These are phyloP conservation scores for Amanita subjunquillea DNA, from an alignment of 768 basidiomycete species.

Conservation along the genomic window DNA sequence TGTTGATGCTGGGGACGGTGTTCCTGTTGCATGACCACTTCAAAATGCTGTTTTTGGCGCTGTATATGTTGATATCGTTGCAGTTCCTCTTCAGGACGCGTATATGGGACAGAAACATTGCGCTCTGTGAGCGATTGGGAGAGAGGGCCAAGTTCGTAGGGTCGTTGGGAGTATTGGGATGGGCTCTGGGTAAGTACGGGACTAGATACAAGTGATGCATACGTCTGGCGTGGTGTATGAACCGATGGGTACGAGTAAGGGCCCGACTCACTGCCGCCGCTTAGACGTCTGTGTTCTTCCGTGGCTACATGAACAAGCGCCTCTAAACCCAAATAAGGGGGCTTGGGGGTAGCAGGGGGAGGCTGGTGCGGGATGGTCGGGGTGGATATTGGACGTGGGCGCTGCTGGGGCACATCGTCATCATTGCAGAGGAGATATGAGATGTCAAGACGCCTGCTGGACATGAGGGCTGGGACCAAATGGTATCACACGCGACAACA, in stretches of 20 bases:
- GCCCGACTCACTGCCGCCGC: constrained; percentile 14
- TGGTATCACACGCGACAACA: constrained; percentile 6
- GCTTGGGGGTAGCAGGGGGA: constrained; percentile 11
- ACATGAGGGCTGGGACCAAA: constrained; percentile 12
- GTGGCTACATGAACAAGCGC: constrained; percentile 66
- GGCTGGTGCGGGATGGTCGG: constrained; percentile 13
- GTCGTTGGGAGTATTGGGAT: neutral
- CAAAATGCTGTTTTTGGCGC: constrained; percentile 8
- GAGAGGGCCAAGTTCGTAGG: neutral
- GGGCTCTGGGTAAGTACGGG: constrained; percentile 2
- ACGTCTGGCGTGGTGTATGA: neutral
- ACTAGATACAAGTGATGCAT: neutral
- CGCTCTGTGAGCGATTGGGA: constrained; percentile 6
- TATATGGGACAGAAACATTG: constrained; percentile 11
- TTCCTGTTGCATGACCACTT: constrained; percentile 3
- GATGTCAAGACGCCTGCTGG: constrained; percentile 50
- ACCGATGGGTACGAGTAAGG: neutral
- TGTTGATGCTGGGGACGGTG: neutral
- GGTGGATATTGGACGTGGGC: constrained; percentile 2
- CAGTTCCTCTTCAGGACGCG: constrained; percentile 11
- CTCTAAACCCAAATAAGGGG: constrained; percentile 36
- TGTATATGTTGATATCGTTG: constrained; percentile 14
- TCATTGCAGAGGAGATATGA: constrained; percentile 63
- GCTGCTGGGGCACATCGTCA: constrained; percentile 14
- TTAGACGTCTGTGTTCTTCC: constrained; percentile 49